Percentiles rank a stretch among this genome's conserved stretches.
phyloP scores from a whole-genome alignment of 352 stramenopile species.

The Phytophthora meadii region DNA sequence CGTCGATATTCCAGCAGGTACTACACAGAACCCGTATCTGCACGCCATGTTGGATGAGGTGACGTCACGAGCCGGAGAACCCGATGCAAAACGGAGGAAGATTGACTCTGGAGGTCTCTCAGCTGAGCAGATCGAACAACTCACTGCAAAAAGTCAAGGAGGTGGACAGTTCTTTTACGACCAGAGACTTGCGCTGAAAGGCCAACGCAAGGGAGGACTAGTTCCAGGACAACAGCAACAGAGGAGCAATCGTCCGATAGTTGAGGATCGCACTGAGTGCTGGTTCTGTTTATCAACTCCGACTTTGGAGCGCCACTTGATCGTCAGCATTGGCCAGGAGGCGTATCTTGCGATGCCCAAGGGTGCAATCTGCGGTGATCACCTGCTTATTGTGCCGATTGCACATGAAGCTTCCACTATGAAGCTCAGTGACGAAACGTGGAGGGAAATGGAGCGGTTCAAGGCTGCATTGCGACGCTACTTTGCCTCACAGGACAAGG shows the following conservation, averaged over 20 bases:
- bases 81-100: constrained; percentile 53
- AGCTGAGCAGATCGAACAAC: constrained; percentile 67
- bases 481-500: constrained; percentile 71
- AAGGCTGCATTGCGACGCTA: constrained; percentile 64
- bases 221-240: constrained; percentile 32
- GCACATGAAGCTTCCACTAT: constrained; percentile 71
- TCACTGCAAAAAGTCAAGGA: constrained; percentile 54
- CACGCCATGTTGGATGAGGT: constrained; percentile 40
- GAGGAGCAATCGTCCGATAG: constrained; percentile 33
- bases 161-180: constrained; percentile 83
- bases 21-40: constrained; percentile 76
- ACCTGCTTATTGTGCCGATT: constrained; percentile 83
- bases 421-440: constrained; percentile 46
- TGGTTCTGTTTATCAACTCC: constrained; percentile 88
- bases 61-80: constrained; percentile 26
- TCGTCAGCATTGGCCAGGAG: constrained; percentile 83
- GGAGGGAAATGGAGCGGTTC: constrained; percentile 73
- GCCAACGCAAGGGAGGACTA: constrained; percentile 55
- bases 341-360: constrained; percentile 86
- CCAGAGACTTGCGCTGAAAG: constrained; percentile 60
- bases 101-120: constrained; percentile 51
- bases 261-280: constrained; percentile 78
- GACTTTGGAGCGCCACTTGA: constrained; percentile 79
- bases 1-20: constrained; percentile 72
- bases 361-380: constrained; percentile 77